A percentile compares a stretch with the other conserved stretches of the same genome.
phyloP scores from a whole-genome alignment of 495 filamentous ascomycete genomes.

The Saxispiralis lemnorum region DNA sequence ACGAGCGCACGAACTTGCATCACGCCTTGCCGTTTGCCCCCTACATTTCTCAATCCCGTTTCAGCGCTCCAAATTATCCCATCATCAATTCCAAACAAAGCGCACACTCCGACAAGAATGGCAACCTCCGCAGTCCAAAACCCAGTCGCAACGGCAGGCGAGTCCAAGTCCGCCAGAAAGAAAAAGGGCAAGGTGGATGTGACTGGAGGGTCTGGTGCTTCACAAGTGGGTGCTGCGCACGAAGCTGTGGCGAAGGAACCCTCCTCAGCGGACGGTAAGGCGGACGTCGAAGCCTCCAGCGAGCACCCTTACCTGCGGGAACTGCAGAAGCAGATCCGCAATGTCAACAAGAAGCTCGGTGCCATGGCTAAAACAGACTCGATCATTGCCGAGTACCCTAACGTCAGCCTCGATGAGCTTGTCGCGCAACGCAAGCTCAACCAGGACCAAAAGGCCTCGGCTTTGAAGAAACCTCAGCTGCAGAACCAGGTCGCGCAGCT shows the following conservation, averaged over 20 bases:
- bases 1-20: too few species aligned
- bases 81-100: too few species aligned
- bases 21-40: too few species aligned
- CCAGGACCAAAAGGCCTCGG: conserved; percentile 73
- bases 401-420: conserved; percentile 65
- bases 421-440: conserved; percentile 75
- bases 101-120: not conserved
- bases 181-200: conserved; percentile 27
- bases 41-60: too few species aligned
- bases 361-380: conserved; percentile 61
- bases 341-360: conserved; percentile 75
- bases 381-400: conserved; percentile 59
- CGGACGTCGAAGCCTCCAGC: conserved; percentile 36
- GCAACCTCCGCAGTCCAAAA: conserved; percentile 14
- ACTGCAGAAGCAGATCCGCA: conserved; percentile 77
- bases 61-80: too few species aligned
- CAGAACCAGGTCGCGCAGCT: conserved; percentile 55
- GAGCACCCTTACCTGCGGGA: conserved; percentile 70
- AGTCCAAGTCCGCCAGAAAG: conserved; percentile 27
- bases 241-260: conserved; percentile 12
- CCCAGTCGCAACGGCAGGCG: conserved; percentile 12
- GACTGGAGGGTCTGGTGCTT: conserved; percentile 8
- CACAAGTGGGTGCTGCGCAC: conserved; percentile 11
- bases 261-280: conserved; percentile 18
- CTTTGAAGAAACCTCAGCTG: conserved; percentile 73